A percentile compares a stretch with the other conserved stretches of the same genome.
These are phyloP conservation scores for Calvatia gigantea DNA, from an alignment of 768 basidiomycete genomes.

Conservation along the genomic window DNA sequence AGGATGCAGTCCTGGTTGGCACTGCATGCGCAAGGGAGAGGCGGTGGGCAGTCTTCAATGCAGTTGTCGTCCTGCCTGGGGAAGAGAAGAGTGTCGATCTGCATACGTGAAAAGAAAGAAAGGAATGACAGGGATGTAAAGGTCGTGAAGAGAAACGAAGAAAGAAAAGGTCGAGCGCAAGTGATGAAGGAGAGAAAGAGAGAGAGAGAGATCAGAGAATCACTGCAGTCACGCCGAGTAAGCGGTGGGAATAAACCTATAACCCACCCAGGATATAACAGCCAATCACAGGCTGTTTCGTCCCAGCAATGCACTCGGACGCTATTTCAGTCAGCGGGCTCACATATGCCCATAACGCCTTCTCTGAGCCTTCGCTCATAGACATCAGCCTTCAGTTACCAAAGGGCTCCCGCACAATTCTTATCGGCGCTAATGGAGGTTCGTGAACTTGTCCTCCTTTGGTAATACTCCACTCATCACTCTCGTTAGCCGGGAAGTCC, in stretches of 20 bases:
- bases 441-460: slow-evolving; percentile 19
- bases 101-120: slow-evolving; percentile 16
- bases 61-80: slow-evolving; percentile 38
- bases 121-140: slow-evolving; percentile 15
- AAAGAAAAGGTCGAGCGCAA: slow-evolving; percentile 10
- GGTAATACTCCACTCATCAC: slow-evolving; percentile 14
- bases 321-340: slow-evolving; percentile 47
- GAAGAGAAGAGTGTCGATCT: slow-evolving; percentile 29
- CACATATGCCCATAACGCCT: slow-evolving; percentile 53
- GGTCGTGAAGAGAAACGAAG: slow-evolving; percentile 4
- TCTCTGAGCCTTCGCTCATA: slow-evolving; percentile 48
- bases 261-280: background rate
- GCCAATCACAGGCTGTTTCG: background rate
- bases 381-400: slow-evolving; percentile 66
- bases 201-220: slow-evolving; percentile 18
- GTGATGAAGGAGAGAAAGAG: slow-evolving; percentile 19
- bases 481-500: slow-evolving; percentile 79
- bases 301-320: slow-evolving; percentile 9
- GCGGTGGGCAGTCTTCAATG: slow-evolving; percentile 43
- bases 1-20: slow-evolving; percentile 55
- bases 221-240: slow-evolving; percentile 7
- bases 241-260: slow-evolving; percentile 17
- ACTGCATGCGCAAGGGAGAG: slow-evolving; percentile 52
- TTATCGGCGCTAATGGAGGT: slow-evolving; percentile 96
- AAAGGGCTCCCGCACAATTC: slow-evolving; percentile 75